Base-by-base conservation (phyloP, 768 basidiomycete species). In the Boletus pseudo-olivaceus region DNA sequence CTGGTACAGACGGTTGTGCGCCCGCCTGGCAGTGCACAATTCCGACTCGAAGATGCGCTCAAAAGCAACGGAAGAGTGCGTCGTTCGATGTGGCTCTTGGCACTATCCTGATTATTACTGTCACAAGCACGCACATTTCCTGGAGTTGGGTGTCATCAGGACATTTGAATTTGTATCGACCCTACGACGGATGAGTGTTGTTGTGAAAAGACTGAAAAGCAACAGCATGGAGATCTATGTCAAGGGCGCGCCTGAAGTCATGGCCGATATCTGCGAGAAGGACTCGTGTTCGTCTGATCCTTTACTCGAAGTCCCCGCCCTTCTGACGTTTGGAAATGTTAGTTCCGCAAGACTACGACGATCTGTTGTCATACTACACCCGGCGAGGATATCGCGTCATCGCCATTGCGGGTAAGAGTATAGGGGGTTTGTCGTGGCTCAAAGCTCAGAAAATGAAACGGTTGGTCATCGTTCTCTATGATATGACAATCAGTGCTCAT, bases 181-280 rank as follows among this genome's bases (percentile, higher is more conserved):
- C 5, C 78, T 98, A 20, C 82, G 97, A 27, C 77, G 97, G 48
- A 99, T 99, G 96, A 97, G 95, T 58, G 97, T 99, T 27, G 84
- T 99, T 49, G 96, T 98, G 63, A 99, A 98, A 70, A 80, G 93
- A 48, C 80, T 99, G 49, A 97, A 89, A 70, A 95, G 95, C 60
- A 83, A 73, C 49, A 93, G 90, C 68, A 98, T 99, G 93, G 97
- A 99, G 67, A 79, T 98, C 11, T 98, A 98, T 67, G 94, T 95
- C 63, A 99, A 99, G 67, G 97, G 97, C n/a, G 97, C 97, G 2
- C 97, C 97, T 0, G 97, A 99, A 71, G 93, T 98, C 52, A 98
- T 99, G 95, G 70, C 73, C 7, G 94, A 95, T 39, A 98, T 99
- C 53, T 99, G 97, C 68, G 89, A 94, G 51, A 85, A 79, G 56